Base-by-base conservation (phyloP, 2,329 filamentous ascomycete species). In the Stemphylium lycopersici region DNA sequence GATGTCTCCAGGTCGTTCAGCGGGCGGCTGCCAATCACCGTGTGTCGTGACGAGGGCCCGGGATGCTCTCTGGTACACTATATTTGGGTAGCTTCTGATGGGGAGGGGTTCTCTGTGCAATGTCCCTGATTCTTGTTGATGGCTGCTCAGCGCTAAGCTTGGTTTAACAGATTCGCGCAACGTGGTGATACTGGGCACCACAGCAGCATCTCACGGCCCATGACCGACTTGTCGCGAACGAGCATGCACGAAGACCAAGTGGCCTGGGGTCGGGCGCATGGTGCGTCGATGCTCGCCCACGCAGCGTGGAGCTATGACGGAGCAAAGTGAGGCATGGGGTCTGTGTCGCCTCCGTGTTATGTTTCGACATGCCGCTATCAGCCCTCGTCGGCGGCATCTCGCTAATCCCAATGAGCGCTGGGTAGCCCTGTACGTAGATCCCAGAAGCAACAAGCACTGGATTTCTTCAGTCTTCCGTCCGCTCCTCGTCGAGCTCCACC, bases 371-470 rank as follows among this genome's bases (percentile, higher is more conserved):
- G 68, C 62, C 68, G 66, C 68, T 59, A 58, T 65, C 64, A 66
- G 59, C 67, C 68, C 65, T 66, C 66, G 68, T 65, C 68, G 68
- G 65, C 67, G 56, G 59, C 62, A 62, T 66, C 55, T 69, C 67
- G 67, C 68, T 72, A 70, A 67, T 48, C 61, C 65, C 59, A 65
- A 65, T 29, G 56, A 52, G 60, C 56, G 58, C 56, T 55, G 63
- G 65, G 61, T 60, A 70, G 61, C 67, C 68, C 63, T 69, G 66
- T 61, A 63, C 50, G 64, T 63, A 58, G 61, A 72, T 72, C 68
- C 66, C 46, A 66, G 62, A 56, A 67, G 63, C 62, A 66, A 65
- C 65, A 66, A 63, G 68, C 61, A 70, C 54, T 67, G 63, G 63
- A 68, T 67, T 71, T 69, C 67, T 66, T 68, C 63, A 65, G 49